Evolutionary conservation across 441 rosid species (phyloP).

Genomic region (Pelargonium cotyledonis): DNA sequence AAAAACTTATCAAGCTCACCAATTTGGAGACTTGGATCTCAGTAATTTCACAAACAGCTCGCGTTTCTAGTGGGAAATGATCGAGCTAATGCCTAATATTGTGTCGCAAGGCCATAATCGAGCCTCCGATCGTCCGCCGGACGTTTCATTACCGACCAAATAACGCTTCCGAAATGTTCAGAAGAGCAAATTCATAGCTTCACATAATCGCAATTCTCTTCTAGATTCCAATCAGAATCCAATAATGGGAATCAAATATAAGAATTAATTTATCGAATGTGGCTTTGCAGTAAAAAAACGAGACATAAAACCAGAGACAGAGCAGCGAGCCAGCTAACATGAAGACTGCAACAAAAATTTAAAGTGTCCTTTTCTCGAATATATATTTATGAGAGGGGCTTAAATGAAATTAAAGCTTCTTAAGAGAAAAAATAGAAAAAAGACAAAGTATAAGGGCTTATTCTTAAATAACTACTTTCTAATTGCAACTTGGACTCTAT

Average conservation of each 20-base stretch:
- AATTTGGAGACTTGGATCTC: conserved; percentile 31
- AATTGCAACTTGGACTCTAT: too few relatives aligned
- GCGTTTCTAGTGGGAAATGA: conserved; percentile 38
- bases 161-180: conserved; percentile 41
- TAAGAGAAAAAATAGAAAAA: too few relatives aligned
- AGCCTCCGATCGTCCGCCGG: conserved; percentile 70
- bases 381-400: too few relatives aligned
- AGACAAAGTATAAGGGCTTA: too few relatives aligned
- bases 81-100: conserved; percentile 31
- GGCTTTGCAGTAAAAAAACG: too few relatives aligned
- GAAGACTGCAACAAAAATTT: too few relatives aligned
- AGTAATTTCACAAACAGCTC: conserved; percentile 52
- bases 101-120: conserved; percentile 71
- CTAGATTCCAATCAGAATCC: conserved; percentile 32
- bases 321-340: too few relatives aligned
- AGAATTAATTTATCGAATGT: too few relatives aligned
- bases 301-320: too few relatives aligned
- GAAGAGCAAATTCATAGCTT: conserved; percentile 34
- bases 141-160: conserved; percentile 46
- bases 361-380: too few relatives aligned
- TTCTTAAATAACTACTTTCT: too few relatives aligned
- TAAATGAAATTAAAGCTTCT: too few relatives aligned
- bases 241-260: conserved; percentile 17
- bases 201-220: conserved; percentile 23
- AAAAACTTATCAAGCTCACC: conserved; percentile 57